These are phyloP conservation scores for Talaromyces pinophilus DNA, from an alignment of 2,329 filamentous ascomycete species.

Conservation along the genomic window DNA sequence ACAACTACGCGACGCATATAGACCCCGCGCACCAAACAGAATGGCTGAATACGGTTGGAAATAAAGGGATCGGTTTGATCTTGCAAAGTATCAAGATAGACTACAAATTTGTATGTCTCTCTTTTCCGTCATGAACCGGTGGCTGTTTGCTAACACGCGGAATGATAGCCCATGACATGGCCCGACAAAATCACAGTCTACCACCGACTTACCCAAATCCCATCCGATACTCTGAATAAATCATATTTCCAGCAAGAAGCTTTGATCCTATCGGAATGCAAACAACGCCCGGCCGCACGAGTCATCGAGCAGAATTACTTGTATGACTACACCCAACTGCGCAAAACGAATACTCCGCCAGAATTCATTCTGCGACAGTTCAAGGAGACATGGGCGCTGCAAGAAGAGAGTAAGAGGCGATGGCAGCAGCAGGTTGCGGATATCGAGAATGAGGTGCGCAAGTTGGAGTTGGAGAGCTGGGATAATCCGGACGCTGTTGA, in stretches of 20 bases:
- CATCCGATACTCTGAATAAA: conserved; percentile 38
- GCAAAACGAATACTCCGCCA: conserved; percentile 57
- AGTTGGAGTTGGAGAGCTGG: conserved; percentile 73
- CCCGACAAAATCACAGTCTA: conserved; percentile 82
- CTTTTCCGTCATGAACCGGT: background rate
- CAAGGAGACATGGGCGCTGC: conserved; percentile 59
- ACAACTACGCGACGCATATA: conserved; percentile 65
- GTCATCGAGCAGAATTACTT: conserved; percentile 76
- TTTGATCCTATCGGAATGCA: conserved; percentile 71
- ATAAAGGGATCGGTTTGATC: conserved; percentile 70
- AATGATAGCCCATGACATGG: conserved; percentile 71
- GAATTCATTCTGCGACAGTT: conserved; percentile 65
- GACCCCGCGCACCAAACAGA: conserved; percentile 62
- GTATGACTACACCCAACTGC: conserved; percentile 68
- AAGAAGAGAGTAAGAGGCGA: conserved; percentile 59
- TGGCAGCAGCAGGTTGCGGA: conserved; percentile 57
- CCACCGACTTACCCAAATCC: conserved; percentile 68
- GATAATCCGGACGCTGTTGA: conserved; percentile 70
- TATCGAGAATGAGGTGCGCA: conserved; percentile 60
- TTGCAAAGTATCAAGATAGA: conserved; percentile 77
- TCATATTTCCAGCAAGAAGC: conserved; percentile 54
- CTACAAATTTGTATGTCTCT: conserved; percentile 74
- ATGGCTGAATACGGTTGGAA: conserved; percentile 71
- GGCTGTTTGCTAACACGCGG: background rate
- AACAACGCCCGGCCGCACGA: conserved; percentile 70